Percentiles rank a stretch among this genome's conserved stretches.
phyloP scores from a whole-genome alignment of 2,329 filamentous ascomycete species.

The Curvularia hawaiiensis region DNA sequence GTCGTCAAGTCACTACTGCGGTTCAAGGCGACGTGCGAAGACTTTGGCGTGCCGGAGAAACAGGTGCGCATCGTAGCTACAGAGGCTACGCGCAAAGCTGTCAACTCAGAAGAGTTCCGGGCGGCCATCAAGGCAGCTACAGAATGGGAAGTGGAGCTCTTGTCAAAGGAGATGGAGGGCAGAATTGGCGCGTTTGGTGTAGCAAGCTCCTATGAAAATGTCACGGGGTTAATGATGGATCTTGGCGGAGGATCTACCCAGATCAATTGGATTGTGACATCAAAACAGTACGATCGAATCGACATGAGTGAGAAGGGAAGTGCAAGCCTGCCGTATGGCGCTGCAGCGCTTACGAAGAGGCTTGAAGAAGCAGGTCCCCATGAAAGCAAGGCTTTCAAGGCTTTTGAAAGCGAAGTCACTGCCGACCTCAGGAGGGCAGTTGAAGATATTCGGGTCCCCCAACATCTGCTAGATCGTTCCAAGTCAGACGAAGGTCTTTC shows the following conservation, averaged over 20 bases:
- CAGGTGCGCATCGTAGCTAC: constrained; percentile 82
- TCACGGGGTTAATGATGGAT: constrained; percentile 85
- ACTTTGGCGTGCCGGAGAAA: constrained; percentile 67
- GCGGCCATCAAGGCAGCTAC: constrained; percentile 65
- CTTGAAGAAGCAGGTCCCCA: constrained; percentile 49
- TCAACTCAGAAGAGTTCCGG: constrained; percentile 73
- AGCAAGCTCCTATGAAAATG: constrained; percentile 70
- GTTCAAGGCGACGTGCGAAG: constrained; percentile 73
- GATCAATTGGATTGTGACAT: constrained; percentile 66
- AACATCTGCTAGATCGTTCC: constrained; percentile 50
- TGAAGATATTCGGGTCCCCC: constrained; percentile 61
- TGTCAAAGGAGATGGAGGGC: constrained; percentile 82
- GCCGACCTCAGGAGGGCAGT: constrained; percentile 66
- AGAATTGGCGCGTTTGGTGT: constrained; percentile 83
- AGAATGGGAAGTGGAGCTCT: constrained; percentile 71
- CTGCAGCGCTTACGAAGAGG: constrained; percentile 66
- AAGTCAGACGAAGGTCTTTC: constrained; percentile 49
- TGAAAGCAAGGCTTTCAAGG: constrained; percentile 51
- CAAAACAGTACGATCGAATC: constrained; percentile 53
- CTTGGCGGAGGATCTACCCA: constrained; percentile 78
- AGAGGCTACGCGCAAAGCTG: constrained; percentile 82
- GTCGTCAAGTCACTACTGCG: constrained; percentile 70
- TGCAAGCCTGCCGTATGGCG: constrained; percentile 72
- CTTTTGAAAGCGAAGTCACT: constrained; percentile 61
- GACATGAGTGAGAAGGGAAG: constrained; percentile 53